These are phyloP conservation scores for Aureobasidium sp. DNA, from an alignment of 2,329 filamentous ascomycete species.

Conservation along the genomic window DNA sequence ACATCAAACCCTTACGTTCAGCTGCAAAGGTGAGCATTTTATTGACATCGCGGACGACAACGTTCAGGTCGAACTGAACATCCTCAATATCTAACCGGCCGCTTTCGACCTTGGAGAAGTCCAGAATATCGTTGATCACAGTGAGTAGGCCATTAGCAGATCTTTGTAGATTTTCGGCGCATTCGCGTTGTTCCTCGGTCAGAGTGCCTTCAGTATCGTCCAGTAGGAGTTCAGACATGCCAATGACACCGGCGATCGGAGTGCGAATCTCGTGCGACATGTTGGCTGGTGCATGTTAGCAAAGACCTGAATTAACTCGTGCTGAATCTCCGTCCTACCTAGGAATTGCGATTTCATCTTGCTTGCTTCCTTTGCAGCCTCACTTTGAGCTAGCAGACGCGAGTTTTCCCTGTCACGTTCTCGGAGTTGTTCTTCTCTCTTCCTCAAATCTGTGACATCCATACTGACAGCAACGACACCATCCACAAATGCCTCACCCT, in stretches of 20 bases:
- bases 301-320: background rate
- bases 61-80: slow-evolving; percentile 66
- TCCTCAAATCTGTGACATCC: slow-evolving; percentile 66
- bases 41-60: slow-evolving; percentile 68
- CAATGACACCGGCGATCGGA: slow-evolving; percentile 71
- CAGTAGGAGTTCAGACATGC: slow-evolving; percentile 66
- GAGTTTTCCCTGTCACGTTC: slow-evolving; percentile 58
- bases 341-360: slow-evolving; percentile 72
- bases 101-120: slow-evolving; percentile 80
- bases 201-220: slow-evolving; percentile 49
- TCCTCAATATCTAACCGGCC: slow-evolving; percentile 70
- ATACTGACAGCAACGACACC: slow-evolving; percentile 72
- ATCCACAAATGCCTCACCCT: slow-evolving; percentile 48
- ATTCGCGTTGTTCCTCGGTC: slow-evolving; percentile 62
- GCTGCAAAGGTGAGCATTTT: slow-evolving; percentile 86
- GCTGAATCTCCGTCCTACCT: background rate
- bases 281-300: slow-evolving; percentile 43
- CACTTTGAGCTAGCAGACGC: slow-evolving; percentile 62
- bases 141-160: slow-evolving; percentile 75
- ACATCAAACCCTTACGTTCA: slow-evolving; percentile 67
- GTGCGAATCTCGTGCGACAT: slow-evolving; percentile 31
- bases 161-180: slow-evolving; percentile 67
- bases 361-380: slow-evolving; percentile 71
- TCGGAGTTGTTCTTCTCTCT: slow-evolving; percentile 53
- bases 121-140: slow-evolving; percentile 84